Conservation (phyloP, 208 protist species). For the Acanthamoeba lugdunensis region DNA sequence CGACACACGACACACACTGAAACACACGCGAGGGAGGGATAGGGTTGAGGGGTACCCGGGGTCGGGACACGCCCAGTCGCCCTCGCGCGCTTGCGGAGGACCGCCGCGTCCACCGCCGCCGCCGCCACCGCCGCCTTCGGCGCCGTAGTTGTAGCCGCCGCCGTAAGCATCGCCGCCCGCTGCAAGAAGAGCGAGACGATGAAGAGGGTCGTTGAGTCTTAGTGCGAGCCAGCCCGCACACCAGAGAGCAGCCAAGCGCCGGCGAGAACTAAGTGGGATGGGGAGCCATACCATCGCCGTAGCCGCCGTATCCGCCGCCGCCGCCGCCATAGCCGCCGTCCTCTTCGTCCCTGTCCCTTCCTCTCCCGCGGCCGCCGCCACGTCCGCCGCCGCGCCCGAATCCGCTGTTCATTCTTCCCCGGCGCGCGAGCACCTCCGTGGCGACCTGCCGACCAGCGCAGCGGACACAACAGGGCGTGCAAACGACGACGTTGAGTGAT, state of each 20-base stretch:
- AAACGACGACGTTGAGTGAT: too few species aligned
- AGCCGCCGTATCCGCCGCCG: too few species aligned
- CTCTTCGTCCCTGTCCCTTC: conserved; percentile 19
- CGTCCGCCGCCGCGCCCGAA: not conserved
- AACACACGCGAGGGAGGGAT: too few species aligned
- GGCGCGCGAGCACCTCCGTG: not conserved
- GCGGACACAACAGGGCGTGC: too few species aligned
- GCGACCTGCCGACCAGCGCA: too few species aligned
- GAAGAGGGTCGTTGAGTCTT: too few species aligned
- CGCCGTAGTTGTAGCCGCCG: conserved; percentile 35
- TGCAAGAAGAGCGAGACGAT: too few species aligned
- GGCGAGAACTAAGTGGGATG: too few species aligned
- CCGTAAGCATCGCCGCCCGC: conserved; percentile 28
- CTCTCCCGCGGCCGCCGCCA: not conserved
- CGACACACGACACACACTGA: too few species aligned
- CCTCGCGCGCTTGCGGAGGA: conserved; percentile 6
- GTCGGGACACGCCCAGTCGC: conserved; percentile 72
- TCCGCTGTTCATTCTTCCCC: not conserved
- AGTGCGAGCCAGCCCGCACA: not conserved
- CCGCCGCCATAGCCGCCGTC: conserved; percentile 4
- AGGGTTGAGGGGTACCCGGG: not conserved
- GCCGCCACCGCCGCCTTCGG: not conserved
- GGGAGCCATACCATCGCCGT: not conserved
- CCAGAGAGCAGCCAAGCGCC: not conserved
- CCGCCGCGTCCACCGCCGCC: conserved; percentile 11